Conservation (phyloP, 352 stramenopile genomes). For the Phytophthora sansomeana region DNA sequence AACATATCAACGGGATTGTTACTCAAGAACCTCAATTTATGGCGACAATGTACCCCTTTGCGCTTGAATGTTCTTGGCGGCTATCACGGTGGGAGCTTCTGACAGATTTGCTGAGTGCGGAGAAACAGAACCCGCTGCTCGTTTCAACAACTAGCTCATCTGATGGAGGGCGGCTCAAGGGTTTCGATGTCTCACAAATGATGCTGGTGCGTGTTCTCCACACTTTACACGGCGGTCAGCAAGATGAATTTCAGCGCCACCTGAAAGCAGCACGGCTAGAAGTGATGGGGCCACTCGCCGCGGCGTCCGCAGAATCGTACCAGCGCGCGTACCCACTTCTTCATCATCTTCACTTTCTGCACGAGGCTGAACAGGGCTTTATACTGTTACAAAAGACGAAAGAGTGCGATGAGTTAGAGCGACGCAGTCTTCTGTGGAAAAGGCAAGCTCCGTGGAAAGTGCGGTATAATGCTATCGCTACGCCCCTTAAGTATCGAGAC, state of each 20-base stretch:
- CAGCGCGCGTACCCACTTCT: constrained; percentile 79
- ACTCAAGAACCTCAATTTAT: constrained; percentile 82
- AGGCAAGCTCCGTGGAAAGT: constrained; percentile 73
- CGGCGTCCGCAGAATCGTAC: constrained; percentile 80
- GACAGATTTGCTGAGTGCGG: constrained; percentile 73
- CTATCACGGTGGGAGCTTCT: constrained; percentile 87
- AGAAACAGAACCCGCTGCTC: constrained; percentile 75
- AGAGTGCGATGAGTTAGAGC: constrained; percentile 26
- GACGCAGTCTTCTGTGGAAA: constrained; percentile 57
- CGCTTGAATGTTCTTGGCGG: constrained; percentile 87
- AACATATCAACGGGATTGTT: constrained; percentile 89
- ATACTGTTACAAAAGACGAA: constrained; percentile 55
- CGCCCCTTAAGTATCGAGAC: constrained; percentile 86
- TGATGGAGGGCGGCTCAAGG: constrained; percentile 54
- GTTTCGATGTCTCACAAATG: constrained; percentile 76
- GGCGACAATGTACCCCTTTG: constrained; percentile 81
- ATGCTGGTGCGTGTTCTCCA: constrained; percentile 86
- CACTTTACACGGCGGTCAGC: constrained; percentile 69
- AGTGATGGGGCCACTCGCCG: constrained; percentile 75
- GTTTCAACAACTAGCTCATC: constrained; percentile 37
- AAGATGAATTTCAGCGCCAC: constrained; percentile 62
- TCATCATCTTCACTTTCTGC: constrained; percentile 80
- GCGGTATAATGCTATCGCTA: constrained; percentile 74
- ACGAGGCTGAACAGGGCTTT: constrained; percentile 79
- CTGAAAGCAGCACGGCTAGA: constrained; percentile 72